phyloP scores from a whole-genome alignment of 345 rosid genomes.

The Crucihimalaya himalaica region DNA sequence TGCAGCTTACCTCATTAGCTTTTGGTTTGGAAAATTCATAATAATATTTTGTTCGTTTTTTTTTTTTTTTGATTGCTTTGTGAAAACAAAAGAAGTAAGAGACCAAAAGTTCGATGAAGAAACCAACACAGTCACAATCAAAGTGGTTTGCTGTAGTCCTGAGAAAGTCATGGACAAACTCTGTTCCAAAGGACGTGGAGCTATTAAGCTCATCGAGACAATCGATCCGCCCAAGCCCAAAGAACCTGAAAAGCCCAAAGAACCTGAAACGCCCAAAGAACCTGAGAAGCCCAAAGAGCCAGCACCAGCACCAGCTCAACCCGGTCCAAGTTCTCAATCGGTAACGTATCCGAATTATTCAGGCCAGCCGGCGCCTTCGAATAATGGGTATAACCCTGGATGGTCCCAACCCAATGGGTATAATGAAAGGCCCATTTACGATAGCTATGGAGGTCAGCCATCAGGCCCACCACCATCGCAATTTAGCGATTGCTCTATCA shows the following conservation, averaged over 20 bases:
- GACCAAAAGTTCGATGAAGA: conserved; percentile 59
- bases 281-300: not conserved
- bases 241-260: too few relatives aligned
- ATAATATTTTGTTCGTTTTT: not conserved
- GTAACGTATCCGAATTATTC: not conserved
- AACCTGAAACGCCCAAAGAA: not conserved
- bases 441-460: conserved; percentile 42
- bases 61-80: not conserved
- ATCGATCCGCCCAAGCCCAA: conserved; percentile 6
- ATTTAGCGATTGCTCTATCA: too few relatives aligned
- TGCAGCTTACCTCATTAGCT: too few relatives aligned
- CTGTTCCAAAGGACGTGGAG: conserved; percentile 47
- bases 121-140: conserved; percentile 55
- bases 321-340: not conserved
- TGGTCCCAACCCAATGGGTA: conserved; percentile 3
- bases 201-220: conserved; percentile 45
- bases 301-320: not conserved
- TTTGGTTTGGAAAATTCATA: not conserved
- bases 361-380: too few relatives aligned
- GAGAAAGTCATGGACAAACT: conserved; percentile 56
- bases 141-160: conserved; percentile 67
- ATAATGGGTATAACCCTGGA: not conserved
- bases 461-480: not conserved
- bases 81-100: conserved; percentile 42
- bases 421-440: conserved; percentile 41